phyloP scores from a whole-genome alignment of 176 grass and related monocot genomes.

The Aechmea fasciata region DNA sequence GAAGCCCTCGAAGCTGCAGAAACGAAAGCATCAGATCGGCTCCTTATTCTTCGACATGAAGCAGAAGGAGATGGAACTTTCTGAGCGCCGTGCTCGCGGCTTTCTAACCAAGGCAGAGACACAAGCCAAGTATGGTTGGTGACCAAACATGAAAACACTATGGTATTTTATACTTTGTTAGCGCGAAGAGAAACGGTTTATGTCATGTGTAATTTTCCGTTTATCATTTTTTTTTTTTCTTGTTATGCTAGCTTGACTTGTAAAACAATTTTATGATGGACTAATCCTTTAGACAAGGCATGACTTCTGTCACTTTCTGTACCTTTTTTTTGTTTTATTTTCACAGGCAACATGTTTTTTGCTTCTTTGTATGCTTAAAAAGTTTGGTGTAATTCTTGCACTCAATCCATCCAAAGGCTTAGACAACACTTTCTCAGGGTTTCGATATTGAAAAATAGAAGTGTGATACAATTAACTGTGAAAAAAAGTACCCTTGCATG shows the following conservation, averaged over 20 bases:
- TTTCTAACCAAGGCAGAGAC: constrained; percentile 93
- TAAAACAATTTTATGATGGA: no score
- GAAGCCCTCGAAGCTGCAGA: constrained; percentile 82
- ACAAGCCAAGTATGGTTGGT: constrained; percentile 96
- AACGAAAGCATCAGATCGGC: constrained; percentile 96
- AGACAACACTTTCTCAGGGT: no score
- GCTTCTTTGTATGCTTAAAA: background rate
- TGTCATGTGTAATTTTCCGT: no score
- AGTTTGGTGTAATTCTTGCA: no score
- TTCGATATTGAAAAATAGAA: no score
- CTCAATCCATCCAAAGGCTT: no score
- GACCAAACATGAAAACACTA: constrained; percentile 7
- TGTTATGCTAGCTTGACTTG: no score
- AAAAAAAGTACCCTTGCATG: no score
- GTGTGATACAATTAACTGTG: no score
- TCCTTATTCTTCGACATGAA: constrained; percentile 72
- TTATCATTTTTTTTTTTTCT: no score
- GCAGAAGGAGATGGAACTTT: constrained; percentile 87
- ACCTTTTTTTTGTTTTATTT: background rate
- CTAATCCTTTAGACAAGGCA: no score
- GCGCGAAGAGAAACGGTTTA: background rate
- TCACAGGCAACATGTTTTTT: background rate
- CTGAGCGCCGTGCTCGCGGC: constrained; percentile 72
- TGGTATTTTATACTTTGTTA: background rate
- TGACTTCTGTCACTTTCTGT: no score